These are phyloP conservation scores for Cytospora leucostoma DNA, from an alignment of 2,329 filamentous ascomycete species.

Conservation along the genomic window DNA sequence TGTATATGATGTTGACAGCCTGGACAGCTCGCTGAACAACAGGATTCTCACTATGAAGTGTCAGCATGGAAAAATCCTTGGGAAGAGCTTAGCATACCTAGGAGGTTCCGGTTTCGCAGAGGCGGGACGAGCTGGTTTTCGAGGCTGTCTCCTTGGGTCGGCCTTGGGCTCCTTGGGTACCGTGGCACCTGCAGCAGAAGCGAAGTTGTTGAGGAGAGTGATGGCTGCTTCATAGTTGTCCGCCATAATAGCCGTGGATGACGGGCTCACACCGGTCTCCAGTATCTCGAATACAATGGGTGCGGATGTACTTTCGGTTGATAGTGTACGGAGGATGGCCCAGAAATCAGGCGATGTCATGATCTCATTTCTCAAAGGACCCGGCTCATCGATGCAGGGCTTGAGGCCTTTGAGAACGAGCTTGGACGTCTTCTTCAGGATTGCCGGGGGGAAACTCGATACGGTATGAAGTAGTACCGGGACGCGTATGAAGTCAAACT, in stretches of 20 bases:
- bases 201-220: slow-evolving; percentile 83
- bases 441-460: slow-evolving; percentile 78
- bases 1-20: slow-evolving; percentile 79
- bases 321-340: slow-evolving; percentile 79
- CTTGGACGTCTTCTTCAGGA: slow-evolving; percentile 73
- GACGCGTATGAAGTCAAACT: slow-evolving; percentile 87
- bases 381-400: slow-evolving; percentile 75
- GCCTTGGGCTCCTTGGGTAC: slow-evolving; percentile 68
- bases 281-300: slow-evolving; percentile 84
- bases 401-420: slow-evolving; percentile 78
- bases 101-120: slow-evolving; percentile 53
- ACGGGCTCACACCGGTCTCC: slow-evolving; percentile 71
- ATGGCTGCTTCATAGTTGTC: slow-evolving; percentile 95
- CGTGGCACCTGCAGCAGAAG: slow-evolving; percentile 75
- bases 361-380: slow-evolving; percentile 82
- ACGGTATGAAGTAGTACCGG: slow-evolving; percentile 91
- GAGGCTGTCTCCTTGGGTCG: slow-evolving; percentile 49
- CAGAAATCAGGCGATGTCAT: slow-evolving; percentile 98
- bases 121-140: slow-evolving; percentile 37
- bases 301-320: slow-evolving; percentile 68
- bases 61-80: slow-evolving; percentile 24
- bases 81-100: slow-evolving; percentile 49
- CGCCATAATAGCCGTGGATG: slow-evolving; percentile 81
- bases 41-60: slow-evolving; percentile 63
- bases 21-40: slow-evolving; percentile 76